These are phyloP conservation scores for Yamadazyma conglobata DNA, from an alignment of 1,139 yeast genomes.

Conservation along the genomic window DNA sequence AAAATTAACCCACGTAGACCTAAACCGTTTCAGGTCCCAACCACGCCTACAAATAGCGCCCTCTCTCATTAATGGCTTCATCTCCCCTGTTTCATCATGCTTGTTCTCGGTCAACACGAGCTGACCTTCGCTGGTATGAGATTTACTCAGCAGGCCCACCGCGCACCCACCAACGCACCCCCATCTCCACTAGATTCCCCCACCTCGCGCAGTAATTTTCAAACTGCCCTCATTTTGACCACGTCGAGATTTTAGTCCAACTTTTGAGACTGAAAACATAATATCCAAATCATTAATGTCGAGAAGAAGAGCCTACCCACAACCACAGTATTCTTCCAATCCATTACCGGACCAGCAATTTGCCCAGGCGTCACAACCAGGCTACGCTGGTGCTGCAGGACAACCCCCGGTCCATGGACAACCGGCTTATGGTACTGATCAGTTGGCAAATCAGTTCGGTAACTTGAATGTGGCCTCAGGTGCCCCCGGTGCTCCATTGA, in stretches of 20 bases:
- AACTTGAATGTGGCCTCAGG: slow-evolving; percentile 30
- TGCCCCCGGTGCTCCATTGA: slow-evolving; percentile 8
- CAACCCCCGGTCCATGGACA: slow-evolving; percentile 11
- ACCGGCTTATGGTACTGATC: slow-evolving; percentile 25
- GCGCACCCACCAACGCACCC: slow-evolving; percentile 1
- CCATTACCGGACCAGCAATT: slow-evolving; percentile 7
- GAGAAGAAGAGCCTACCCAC: slow-evolving; percentile 63
- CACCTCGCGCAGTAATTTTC: slow-evolving; percentile 1
- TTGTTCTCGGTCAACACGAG: slow-evolving; percentile 1
- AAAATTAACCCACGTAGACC: no score
- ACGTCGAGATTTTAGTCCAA: slow-evolving; percentile 5
- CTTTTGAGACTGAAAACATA: no score
- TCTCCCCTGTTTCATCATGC: not conserved
- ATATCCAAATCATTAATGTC: slow-evolving; percentile 11
- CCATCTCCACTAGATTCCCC: not conserved
- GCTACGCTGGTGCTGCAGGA: slow-evolving; percentile 22
- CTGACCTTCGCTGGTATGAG: no score
- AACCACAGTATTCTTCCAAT: slow-evolving; percentile 52
- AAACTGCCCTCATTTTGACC: slow-evolving; percentile 2
- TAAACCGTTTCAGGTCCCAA: no score
- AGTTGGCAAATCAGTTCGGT: slow-evolving; percentile 38
- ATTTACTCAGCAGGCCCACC: not conserved
- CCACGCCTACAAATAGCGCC: not conserved
- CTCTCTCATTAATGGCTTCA: not conserved
- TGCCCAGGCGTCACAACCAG: slow-evolving; percentile 5